A percentile compares a stretch with the other conserved stretches of the same genome.
Conservation (phyloP, 495 filamentous ascomycete species). For the Aspergillus diversus region DNA sequence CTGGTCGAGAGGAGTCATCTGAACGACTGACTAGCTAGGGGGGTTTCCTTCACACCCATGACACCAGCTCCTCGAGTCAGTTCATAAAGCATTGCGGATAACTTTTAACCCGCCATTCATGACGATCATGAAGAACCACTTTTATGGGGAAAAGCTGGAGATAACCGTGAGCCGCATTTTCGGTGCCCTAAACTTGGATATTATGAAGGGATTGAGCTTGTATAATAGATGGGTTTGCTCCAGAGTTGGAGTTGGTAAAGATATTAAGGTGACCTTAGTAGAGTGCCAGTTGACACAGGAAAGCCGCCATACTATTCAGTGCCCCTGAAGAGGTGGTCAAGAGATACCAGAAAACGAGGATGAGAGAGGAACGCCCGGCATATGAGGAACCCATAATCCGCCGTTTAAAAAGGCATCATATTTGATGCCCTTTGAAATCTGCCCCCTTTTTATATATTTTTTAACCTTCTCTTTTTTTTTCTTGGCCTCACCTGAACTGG, state of each 20-base stretch:
- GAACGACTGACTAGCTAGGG: background rate
- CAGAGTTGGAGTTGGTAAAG: background rate
- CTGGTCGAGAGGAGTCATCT: background rate
- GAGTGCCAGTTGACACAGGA: background rate
- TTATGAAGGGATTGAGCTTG: background rate
- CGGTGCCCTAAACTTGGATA: background rate
- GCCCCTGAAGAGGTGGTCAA: background rate
- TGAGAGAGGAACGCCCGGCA: background rate
- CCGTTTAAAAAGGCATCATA: background rate
- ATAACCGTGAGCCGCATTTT: background rate
- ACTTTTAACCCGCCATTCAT: too few relatives aligned
- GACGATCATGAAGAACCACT: background rate
- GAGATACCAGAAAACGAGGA: background rate
- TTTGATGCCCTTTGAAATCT: too few relatives aligned
- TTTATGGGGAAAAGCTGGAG: background rate
- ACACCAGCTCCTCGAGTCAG: constrained; percentile 10
- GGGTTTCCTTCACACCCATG: background rate
- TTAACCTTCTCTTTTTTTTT: background rate
- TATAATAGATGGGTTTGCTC: background rate
- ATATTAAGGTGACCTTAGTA: too few relatives aligned
- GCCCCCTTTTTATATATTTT: background rate
- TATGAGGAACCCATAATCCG: background rate
- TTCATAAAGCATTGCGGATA: background rate
- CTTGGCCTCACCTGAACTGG: background rate
- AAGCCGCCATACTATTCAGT: background rate